Base-by-base conservation (phyloP, 108 stramenopile species). In the Nitzschia sp. region DNA sequence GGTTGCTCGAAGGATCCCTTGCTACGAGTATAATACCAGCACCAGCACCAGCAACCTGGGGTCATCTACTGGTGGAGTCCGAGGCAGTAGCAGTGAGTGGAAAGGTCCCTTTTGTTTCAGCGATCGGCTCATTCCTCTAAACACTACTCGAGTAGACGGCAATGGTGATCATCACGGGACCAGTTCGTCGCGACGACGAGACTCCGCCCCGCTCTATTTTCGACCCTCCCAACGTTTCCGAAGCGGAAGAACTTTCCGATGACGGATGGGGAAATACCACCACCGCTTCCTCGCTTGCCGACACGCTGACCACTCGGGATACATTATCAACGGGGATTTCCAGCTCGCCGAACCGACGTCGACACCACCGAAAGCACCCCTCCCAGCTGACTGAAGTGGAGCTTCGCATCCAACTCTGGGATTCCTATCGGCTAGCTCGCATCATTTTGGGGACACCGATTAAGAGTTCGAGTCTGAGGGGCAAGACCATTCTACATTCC, bases 341-440 rank as follows among this genome's bases (percentile, higher is more conserved):
- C 23, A 27, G 60, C 13, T 8, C 31, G 1, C 0, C n/a, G 23
- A 25, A 22, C 36, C 23, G 41, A 22, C 8, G 33, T 11, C n/a
- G 30, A 21, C 60, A 23, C 19, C 35, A 41, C 17, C 57, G 21
- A 1, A 38, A 41, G 44, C 60, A 61, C 45, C 60, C 60, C 45
- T 61, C 63, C 16, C 53, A 66, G 13, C 13, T 53, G 34, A 50
- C 33, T 54, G 66, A 47, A 53, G 35, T 66, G 19, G 53, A 69
- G 22, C 21, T 68, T 0, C 33, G 66, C 0, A 28, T 67, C 1
- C 75, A 69, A 33, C 28, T 76, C 16, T 69, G 63, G 62, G 75
- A 76, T 64, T 0, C 62, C 62, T 69, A 61, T 41, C 68, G 75
- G 0, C 33, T 76, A 22, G 68, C 75, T 15, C 52, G 75, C 2